These are phyloP conservation scores for Apophysomyces variabilis DNA, from an alignment of 371 early-diverging fungal species.

Conservation along the genomic window DNA sequence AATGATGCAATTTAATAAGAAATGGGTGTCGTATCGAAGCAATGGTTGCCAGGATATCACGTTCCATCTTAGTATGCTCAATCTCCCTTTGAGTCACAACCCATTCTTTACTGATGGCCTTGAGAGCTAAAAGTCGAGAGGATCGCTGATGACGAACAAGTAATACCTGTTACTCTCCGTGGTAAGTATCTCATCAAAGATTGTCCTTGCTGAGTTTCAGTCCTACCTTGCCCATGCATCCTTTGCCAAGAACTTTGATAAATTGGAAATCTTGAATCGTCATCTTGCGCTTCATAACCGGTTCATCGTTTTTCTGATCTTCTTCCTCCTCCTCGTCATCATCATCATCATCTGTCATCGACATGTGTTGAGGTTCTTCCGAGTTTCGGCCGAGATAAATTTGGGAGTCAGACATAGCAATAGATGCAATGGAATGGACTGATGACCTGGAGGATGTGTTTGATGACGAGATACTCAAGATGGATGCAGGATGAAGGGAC, in stretches of 20 bases:
- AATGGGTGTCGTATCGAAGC: slow-evolving; percentile 81
- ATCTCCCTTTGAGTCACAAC: slow-evolving; percentile 87
- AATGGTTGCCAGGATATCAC: slow-evolving; percentile 53
- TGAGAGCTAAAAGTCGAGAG: slow-evolving; percentile 86
- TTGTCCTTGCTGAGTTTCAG: no score
- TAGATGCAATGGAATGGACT: neutral
- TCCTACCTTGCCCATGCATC: slow-evolving; percentile 52
- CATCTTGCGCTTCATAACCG: slow-evolving; percentile 35
- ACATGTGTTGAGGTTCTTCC: neutral
- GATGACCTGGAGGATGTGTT: slow-evolving; percentile 9
- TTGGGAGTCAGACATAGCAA: slow-evolving; percentile 4
- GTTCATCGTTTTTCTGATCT: slow-evolving; percentile 28
- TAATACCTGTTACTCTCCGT: slow-evolving; percentile 62
- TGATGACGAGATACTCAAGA: neutral
- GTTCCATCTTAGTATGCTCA: slow-evolving; percentile 60
- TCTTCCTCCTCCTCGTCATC: slow-evolving; percentile 29
- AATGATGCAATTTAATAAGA: slow-evolving; percentile 88
- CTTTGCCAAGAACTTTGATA: slow-evolving; percentile 50
- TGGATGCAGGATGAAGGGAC: slow-evolving; percentile 5
- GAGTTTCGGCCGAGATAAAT: neutral
- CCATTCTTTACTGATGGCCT: slow-evolving; percentile 93
- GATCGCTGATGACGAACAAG: slow-evolving; percentile 79
- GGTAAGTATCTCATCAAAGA: no score
- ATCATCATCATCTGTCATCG: neutral
- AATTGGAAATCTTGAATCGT: slow-evolving; percentile 48